Conservation (phyloP, 805 yeast species). For the Wickerhamiella shivajii region DNA sequence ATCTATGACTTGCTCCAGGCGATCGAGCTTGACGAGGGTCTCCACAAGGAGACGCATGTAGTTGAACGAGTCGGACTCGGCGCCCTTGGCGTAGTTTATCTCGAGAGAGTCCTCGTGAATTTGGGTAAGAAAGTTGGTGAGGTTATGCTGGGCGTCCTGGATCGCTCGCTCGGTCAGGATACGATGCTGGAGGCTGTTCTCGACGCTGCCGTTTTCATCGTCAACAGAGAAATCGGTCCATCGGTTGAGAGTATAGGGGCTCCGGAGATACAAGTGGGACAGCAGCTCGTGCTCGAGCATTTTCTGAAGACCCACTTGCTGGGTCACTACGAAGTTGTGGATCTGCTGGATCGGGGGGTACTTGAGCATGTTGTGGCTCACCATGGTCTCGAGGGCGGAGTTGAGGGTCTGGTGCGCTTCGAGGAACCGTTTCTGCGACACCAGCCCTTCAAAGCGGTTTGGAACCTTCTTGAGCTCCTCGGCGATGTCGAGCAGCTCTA, state of each 20-base stretch:
- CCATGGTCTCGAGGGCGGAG: conserved; percentile 27
- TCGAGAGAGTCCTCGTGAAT: conserved; percentile 11
- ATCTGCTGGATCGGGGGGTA: conserved; percentile 23
- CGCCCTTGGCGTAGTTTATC: conserved; percentile 3
- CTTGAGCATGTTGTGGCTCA: conserved; percentile 19
- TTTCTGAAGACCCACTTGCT: conserved; percentile 39
- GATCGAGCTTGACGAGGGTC: conserved; percentile 45
- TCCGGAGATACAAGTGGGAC: conserved; percentile 48
- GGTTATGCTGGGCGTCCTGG: not conserved
- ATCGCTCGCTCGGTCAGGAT: conserved; percentile 4
- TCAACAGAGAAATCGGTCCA: conserved; percentile 16
- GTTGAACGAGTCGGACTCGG: conserved; percentile 33
- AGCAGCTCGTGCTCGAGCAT: conserved; percentile 65
- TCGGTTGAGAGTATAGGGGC: conserved; percentile 23
- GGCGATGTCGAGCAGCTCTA: conserved; percentile 55
- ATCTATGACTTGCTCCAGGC: conserved; percentile 43
- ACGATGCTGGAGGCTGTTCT: conserved; percentile 4
- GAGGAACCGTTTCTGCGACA: conserved; percentile 56
- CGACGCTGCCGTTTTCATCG: not conserved
- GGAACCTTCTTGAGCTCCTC: conserved; percentile 46
- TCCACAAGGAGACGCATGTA: conserved; percentile 40
- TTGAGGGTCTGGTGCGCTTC: conserved; percentile 46
- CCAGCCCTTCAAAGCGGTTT: conserved; percentile 44
- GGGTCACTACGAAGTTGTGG: conserved; percentile 23
- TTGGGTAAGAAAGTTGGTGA: conserved; percentile 9